These are phyloP conservation scores for Saccharomyces paradoxus DNA, from an alignment of 805 yeast genomes.

Conservation along the genomic window DNA sequence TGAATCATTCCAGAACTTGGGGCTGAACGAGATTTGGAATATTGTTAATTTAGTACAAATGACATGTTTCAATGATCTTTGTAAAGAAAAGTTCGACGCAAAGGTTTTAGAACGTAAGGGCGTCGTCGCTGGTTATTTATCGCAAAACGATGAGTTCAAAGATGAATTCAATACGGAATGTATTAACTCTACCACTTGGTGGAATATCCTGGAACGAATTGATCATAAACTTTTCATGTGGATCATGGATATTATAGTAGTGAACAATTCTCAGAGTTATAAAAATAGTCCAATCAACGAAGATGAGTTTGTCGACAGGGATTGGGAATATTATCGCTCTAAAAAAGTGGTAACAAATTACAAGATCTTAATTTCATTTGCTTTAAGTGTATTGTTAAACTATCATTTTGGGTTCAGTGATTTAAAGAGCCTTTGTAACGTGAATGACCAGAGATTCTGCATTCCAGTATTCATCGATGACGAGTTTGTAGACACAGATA, in stretches of 20 bases:
- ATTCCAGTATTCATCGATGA: constrained; percentile 25
- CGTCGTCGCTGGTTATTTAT: constrained; percentile 25
- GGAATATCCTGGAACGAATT: constrained; percentile 28
- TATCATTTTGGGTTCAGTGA: constrained; percentile 45
- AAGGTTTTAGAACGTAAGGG: constrained; percentile 28
- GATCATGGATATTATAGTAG: constrained; percentile 29
- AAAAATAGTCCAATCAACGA: constrained; percentile 27
- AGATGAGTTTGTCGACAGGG: constrained; percentile 11
- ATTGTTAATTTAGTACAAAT: constrained; percentile 26
- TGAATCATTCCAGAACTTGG: constrained; percentile 10
- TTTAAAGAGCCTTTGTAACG: constrained; percentile 23
- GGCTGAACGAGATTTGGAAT: constrained; percentile 25
- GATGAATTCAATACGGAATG: constrained; percentile 27
- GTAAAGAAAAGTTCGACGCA: constrained; percentile 25
- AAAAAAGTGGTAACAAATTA: constrained; percentile 33
- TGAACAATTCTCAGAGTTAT: constrained; percentile 31
- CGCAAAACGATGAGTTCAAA: constrained; percentile 26
- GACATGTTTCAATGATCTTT: constrained; percentile 26
- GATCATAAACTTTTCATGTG: constrained; percentile 29
- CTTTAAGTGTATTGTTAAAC: constrained; percentile 37
- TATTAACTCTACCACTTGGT: constrained; percentile 27
- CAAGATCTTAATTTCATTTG: constrained; percentile 34
- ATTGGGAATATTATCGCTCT: constrained; percentile 30
- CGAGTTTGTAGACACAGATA: constrained; percentile 14
- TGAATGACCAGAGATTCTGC: constrained; percentile 19